phyloP scores from a whole-genome alignment of 2,329 filamentous ascomycete species.

The Chaetomium olivaceum region DNA sequence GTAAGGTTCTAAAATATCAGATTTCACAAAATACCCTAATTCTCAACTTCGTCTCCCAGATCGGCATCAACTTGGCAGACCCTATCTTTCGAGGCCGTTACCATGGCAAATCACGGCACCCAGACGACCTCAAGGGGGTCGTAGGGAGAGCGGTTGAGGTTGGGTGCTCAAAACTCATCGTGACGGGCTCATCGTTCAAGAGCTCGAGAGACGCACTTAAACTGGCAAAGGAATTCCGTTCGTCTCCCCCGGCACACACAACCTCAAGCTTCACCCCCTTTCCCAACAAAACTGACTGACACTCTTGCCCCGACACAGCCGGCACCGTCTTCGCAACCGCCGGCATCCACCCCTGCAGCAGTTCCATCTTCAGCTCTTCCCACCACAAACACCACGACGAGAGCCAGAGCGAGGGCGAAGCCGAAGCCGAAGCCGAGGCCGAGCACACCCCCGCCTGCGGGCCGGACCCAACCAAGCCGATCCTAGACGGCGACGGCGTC shows the following conservation, averaged over 20 bases:
- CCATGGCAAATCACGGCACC: conserved; percentile 74
- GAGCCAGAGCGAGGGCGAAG: conserved; percentile 41
- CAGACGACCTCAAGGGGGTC: conserved; percentile 73
- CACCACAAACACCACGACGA: conserved; percentile 48
- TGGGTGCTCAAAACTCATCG: conserved; percentile 86
- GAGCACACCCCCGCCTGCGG: conserved; percentile 56
- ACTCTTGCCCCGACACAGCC: conserved; percentile 48
- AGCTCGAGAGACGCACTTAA: conserved; percentile 63
- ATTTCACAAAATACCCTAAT: not conserved
- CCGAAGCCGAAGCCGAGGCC: conserved; percentile 38
- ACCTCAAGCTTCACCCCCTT: not conserved
- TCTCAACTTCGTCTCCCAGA: conserved; percentile 43
- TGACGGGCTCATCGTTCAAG: conserved; percentile 84
- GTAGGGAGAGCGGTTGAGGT: conserved; percentile 74
- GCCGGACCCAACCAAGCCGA: conserved; percentile 50
- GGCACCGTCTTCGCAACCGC: conserved; percentile 85
- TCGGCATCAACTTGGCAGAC: conserved; percentile 95
- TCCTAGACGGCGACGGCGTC: conserved; percentile 48
- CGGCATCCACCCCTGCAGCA: conserved; percentile 90
- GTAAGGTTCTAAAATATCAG: conserved; percentile 43
- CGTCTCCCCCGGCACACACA: not conserved
- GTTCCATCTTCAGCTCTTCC: conserved; percentile 69
- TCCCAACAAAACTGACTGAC: conserved; percentile 12
- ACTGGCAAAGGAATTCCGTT: conserved; percentile 26
- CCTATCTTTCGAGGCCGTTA: conserved; percentile 85